A percentile compares a stretch with the other conserved stretches of the same genome.
Evolutionary conservation across 208 protist genomes (phyloP).

Genomic region (Trypanosoma rangeli): DNA sequence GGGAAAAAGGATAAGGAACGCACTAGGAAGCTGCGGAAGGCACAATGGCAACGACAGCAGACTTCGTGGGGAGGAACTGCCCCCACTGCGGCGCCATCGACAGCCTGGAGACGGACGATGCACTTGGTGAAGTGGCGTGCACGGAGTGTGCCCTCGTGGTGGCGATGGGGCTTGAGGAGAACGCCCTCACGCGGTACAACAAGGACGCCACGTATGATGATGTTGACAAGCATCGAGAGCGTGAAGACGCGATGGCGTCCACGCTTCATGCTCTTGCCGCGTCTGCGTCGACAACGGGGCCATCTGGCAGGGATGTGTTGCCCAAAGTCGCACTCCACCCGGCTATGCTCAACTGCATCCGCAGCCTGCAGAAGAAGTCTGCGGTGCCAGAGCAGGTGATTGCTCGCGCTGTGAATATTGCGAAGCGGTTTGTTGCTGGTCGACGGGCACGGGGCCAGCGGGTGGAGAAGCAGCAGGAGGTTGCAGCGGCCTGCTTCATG

Average conservation of each 20-base stretch:
- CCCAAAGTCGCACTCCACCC: constrained; percentile 47
- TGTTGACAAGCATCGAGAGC: constrained; percentile 45
- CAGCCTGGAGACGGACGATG: constrained; percentile 73
- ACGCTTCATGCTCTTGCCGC: neutral
- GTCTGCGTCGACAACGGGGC: constrained; percentile 4
- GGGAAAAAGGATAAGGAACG: neutral
- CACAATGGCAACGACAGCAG: constrained; percentile 58
- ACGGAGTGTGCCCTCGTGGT: constrained; percentile 73
- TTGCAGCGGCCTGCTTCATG: constrained; percentile 71
- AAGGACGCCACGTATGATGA: constrained; percentile 73
- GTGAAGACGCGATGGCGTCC: constrained; percentile 16
- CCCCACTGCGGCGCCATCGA: constrained; percentile 75
- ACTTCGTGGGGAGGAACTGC: constrained; percentile 75
- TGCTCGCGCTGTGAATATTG: constrained; percentile 44
- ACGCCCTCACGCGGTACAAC: constrained; percentile 57
- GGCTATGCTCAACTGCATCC: constrained; percentile 44
- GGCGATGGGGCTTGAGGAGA: constrained; percentile 82
- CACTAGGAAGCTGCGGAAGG: neutral
- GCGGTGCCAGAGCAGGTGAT: constrained; percentile 36
- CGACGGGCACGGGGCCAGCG: constrained; percentile 53
- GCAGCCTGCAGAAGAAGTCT: constrained; percentile 53
- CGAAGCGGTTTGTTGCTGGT: constrained; percentile 48
- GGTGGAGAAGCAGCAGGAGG: constrained; percentile 49
- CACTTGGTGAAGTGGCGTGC: constrained; percentile 76
- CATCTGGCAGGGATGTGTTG: neutral